Conservation (phyloP, 768 basidiomycete genomes). For the Neoboletus brunneissimus region DNA sequence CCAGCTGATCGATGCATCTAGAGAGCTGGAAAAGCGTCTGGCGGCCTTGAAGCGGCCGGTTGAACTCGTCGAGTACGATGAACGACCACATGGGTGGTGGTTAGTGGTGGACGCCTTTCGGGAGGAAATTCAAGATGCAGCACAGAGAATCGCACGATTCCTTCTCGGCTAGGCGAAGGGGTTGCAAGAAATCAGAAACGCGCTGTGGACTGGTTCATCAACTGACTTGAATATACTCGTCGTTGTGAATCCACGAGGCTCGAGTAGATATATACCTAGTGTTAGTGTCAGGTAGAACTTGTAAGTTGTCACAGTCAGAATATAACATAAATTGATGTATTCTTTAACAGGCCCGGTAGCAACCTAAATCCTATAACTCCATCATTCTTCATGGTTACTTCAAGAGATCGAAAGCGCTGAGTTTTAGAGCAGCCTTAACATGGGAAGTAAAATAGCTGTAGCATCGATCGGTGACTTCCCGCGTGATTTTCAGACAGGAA, state of each 20-base stretch:
- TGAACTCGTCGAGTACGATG: slow-evolving; percentile 14
- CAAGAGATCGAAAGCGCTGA: too few species aligned
- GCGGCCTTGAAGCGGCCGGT: neutral
- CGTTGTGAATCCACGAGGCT: neutral
- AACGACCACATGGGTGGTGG: slow-evolving; percentile 17
- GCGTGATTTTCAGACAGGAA: too few species aligned
- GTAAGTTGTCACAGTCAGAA: neutral
- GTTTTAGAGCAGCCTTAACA: neutral
- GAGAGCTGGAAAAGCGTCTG: slow-evolving; percentile 1
- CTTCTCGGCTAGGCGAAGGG: neutral
- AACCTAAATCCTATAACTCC: too few species aligned
- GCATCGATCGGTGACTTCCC: too few species aligned
- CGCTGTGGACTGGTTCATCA: neutral
- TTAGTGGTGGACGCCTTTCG: neutral
- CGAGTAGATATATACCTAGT: too few species aligned
- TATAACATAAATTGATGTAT: neutral
- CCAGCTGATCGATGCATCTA: slow-evolving; percentile 6
- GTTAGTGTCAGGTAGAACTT: neutral
- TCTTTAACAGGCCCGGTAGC: too few species aligned
- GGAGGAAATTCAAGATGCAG: slow-evolving; percentile 2
- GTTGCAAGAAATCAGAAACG: neutral
- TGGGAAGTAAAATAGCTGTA: neutral
- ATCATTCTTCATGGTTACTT: too few species aligned
- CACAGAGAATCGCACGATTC: neutral
- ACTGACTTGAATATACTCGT: neutral